Percentiles rank a stretch among this genome's conserved stretches.
Conservation (phyloP, 2,329 filamentous ascomycete species). For the Cylindrodendrum hubeiense region DNA sequence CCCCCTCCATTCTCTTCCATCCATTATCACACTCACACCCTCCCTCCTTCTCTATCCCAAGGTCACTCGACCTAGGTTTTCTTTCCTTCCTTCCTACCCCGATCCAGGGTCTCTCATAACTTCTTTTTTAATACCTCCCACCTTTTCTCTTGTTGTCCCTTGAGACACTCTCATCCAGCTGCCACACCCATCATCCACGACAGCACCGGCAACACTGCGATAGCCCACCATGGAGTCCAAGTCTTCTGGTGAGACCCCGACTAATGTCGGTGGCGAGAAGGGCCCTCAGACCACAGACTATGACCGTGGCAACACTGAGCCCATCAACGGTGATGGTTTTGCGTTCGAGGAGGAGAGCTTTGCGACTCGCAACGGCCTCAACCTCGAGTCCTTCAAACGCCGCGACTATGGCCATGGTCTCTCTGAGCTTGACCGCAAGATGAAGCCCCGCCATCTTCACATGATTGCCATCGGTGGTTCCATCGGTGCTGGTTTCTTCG, state of each 20-base stretch:
- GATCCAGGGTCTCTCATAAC: constrained; percentile 1
- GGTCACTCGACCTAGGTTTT: constrained; percentile 32
- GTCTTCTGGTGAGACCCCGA: constrained; percentile 33
- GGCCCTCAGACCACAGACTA: constrained; percentile 33
- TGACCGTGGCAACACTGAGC: constrained; percentile 30
- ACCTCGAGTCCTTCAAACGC: constrained; percentile 40
- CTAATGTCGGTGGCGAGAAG: constrained; percentile 39
- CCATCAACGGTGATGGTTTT: constrained; percentile 26
- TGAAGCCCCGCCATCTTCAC: constrained; percentile 70
- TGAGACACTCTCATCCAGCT: background rate
- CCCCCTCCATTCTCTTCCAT: constrained; percentile 21
- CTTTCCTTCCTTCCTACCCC: constrained; percentile 21
- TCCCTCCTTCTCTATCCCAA: constrained; percentile 18
- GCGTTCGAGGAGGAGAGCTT: constrained; percentile 37
- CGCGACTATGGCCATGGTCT: constrained; percentile 33
- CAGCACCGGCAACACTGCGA: constrained; percentile 11
- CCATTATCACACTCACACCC: background rate
- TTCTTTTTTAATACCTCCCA: constrained; percentile 9
- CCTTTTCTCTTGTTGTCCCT: no score
- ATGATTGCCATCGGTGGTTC: constrained; percentile 74
- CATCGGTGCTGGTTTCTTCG: constrained; percentile 74
- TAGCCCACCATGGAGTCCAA: constrained; percentile 37
- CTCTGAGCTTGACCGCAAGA: constrained; percentile 56
- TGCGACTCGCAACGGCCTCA: constrained; percentile 43
- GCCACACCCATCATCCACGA: background rate